Conservation (phyloP, 805 yeast genomes). For the Diddensiella santjacobensis region DNA sequence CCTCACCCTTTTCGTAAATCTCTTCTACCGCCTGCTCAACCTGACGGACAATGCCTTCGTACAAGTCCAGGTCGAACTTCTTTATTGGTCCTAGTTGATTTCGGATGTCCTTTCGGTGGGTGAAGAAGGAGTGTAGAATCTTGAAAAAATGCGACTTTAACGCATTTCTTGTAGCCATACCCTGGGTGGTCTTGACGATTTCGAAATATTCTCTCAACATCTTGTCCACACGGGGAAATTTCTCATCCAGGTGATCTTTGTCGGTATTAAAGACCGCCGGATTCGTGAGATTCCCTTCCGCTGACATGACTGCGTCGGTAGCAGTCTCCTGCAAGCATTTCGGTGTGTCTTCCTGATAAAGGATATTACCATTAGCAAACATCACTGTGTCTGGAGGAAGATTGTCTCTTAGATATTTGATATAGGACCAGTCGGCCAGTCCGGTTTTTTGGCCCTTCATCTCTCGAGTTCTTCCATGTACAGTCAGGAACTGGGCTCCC, state of each 20-base stretch:
- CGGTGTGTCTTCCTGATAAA: conserved; percentile 78
- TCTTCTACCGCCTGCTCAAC: conserved; percentile 66
- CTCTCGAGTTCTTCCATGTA: conserved; percentile 94
- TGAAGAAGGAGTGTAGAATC: conserved; percentile 73
- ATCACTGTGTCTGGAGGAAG: conserved; percentile 80
- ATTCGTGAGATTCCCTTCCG: conserved; percentile 90
- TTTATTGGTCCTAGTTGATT: conserved; percentile 58
- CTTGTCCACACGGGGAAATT: conserved; percentile 81
- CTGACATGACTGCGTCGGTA: conserved; percentile 95
- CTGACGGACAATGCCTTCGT: conserved; percentile 53
- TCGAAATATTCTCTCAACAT: conserved; percentile 85
- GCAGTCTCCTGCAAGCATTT: conserved; percentile 60
- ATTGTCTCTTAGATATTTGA: conserved; percentile 71
- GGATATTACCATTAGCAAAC: conserved; percentile 91
- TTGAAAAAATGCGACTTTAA: conserved; percentile 94
- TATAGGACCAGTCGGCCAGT: conserved; percentile 85
- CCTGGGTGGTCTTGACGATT: conserved; percentile 58
- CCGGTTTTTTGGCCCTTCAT: conserved; percentile 98
- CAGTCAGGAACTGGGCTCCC: conserved; percentile 92
- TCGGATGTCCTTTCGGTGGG: conserved; percentile 73
- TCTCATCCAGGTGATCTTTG: conserved; percentile 45
- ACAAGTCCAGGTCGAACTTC: conserved; percentile 44
- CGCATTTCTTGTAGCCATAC: conserved; percentile 72
- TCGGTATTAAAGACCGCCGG: conserved; percentile 73
- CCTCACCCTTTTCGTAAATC: conserved; percentile 50